Conservation (phyloP, 768 basidiomycete genomes). For the Xerocomus spinulosus region DNA sequence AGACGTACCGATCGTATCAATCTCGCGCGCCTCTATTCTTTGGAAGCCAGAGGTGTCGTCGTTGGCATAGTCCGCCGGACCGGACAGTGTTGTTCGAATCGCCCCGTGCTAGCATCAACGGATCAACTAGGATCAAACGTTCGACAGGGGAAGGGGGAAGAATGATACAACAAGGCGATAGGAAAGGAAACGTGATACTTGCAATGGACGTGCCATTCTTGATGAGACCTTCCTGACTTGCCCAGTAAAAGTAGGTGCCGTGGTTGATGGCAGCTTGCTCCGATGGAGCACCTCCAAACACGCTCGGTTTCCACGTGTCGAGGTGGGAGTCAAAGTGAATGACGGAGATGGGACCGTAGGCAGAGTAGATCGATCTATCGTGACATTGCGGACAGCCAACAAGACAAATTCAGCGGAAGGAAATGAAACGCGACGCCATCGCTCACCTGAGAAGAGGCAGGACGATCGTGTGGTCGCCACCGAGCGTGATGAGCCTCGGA, state of each 20-base stretch:
- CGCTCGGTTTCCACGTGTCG: constrained; percentile 72
- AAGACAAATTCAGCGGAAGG: background rate
- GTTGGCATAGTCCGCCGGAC: constrained; percentile 70
- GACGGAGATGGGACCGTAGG: constrained; percentile 75
- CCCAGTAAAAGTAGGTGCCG: constrained; percentile 90
- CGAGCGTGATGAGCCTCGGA: constrained; percentile 76
- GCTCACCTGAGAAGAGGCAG: constrained; percentile 44
- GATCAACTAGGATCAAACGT: constrained; percentile 73
- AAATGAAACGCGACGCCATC: background rate
- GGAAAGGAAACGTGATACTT: constrained; percentile 48
- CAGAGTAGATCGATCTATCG: constrained; percentile 63
- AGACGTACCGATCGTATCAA: constrained; percentile 74
- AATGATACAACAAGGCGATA: constrained; percentile 2
- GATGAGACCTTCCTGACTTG: constrained; percentile 77
- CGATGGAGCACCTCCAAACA: constrained; percentile 72
- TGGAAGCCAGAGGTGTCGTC: constrained; percentile 79
- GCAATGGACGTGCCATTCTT: constrained; percentile 76
- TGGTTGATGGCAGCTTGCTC: constrained; percentile 76
- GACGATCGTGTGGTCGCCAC: constrained; percentile 86
- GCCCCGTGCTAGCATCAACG: constrained; percentile 67
- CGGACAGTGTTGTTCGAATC: constrained; percentile 78
- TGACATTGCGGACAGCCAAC: background rate
- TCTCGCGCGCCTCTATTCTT: constrained; percentile 78
- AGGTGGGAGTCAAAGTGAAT: constrained; percentile 89
- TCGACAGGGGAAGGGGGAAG: constrained; percentile 22